Base-by-base conservation (phyloP, 179 eudicot genomes). In the Drosera spatulata region DNA sequence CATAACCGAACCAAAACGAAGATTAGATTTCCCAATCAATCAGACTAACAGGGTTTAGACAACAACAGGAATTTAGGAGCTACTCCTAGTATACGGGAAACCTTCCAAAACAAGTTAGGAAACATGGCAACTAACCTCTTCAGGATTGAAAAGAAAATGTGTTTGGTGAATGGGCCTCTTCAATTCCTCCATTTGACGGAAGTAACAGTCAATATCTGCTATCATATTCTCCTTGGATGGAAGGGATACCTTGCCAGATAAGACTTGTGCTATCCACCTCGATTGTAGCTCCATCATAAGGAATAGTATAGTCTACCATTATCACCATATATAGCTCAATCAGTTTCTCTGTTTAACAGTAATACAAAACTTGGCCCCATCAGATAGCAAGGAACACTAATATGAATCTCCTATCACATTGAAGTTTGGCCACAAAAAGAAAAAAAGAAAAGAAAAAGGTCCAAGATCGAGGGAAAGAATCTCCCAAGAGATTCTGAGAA, bases 251-350 rank as follows among this genome's bases (percentile, higher is more conserved):
- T 71, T 61, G 5, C 61, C 66, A 3, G 79, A 75, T 75, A 75
- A 56, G 8, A 61, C 73, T 53, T 61, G 61, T 37, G 79, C 70
- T 41, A 71, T 53, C 75, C 75, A 75, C 67, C 67, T 67, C 10
- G 79, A 67, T 61, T 75, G 79, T 10, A 71, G 64, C 52, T 75
- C 79, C 71, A 74, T 49, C 65, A 52, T 15, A 7, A 38, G 55
- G 43, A 74, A 74, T 6, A 69, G 61, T 62, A 68, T 58, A 55
- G 53, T n/a, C 70, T 69, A 61, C 12, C 5, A 7, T 7, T 14
- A 50, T 10, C 53, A 12, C 33, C 33, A 22, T 22, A 22, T 22
- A 22, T 22, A 22, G 33, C 33, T 22, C 33, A 22, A 22, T 22
- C 33, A 22, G 33, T 22, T 22, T 22, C 33, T 22, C 33, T 22